Evolutionary conservation across 2,329 filamentous ascomycete species (phyloP).

Genomic region (Cladosporium sp.): DNA sequence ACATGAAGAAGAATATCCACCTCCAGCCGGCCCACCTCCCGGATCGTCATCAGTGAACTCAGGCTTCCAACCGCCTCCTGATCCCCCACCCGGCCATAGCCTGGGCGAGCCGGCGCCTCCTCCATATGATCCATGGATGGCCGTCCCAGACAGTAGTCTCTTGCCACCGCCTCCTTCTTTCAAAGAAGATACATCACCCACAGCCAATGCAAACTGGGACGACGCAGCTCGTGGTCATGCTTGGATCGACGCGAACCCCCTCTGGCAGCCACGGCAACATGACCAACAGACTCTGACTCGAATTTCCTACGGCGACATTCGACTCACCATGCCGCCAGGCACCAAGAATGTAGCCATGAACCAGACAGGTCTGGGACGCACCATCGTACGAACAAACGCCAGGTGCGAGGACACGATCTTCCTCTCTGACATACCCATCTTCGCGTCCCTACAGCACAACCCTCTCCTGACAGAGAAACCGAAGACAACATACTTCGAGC

Average conservation of each 20-base stretch:
- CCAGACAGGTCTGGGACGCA: slow-evolving; percentile 52
- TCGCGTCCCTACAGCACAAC: slow-evolving; percentile 60
- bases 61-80: slow-evolving; percentile 31
- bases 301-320: slow-evolving; percentile 53
- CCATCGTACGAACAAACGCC: slow-evolving; percentile 38
- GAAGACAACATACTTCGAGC: slow-evolving; percentile 71
- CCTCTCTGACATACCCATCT: slow-evolving; percentile 68
- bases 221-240: slow-evolving; percentile 64
- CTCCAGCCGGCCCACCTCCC: slow-evolving; percentile 26
- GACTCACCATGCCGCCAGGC: slow-evolving; percentile 45
- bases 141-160: slow-evolving; percentile 70
- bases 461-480: slow-evolving; percentile 51
- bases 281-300: slow-evolving; percentile 42
- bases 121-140: slow-evolving; percentile 69
- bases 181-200: slow-evolving; percentile 64
- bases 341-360: slow-evolving; percentile 47
- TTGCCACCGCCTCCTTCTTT: slow-evolving; percentile 72
- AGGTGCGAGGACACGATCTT: slow-evolving; percentile 62
- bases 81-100: slow-evolving; percentile 21
- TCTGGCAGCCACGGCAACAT: slow-evolving; percentile 53
- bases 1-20: slow-evolving; percentile 19
- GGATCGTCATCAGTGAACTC: slow-evolving; percentile 38
- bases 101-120: slow-evolving; percentile 47
- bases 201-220: slow-evolving; percentile 66
- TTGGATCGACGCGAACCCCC: slow-evolving; percentile 64